A percentile compares a stretch with the other conserved stretches of the same genome.
These are phyloP conservation scores for Diddensiella transvaalensis DNA, from an alignment of 805 yeast genomes.

Conservation along the genomic window DNA sequence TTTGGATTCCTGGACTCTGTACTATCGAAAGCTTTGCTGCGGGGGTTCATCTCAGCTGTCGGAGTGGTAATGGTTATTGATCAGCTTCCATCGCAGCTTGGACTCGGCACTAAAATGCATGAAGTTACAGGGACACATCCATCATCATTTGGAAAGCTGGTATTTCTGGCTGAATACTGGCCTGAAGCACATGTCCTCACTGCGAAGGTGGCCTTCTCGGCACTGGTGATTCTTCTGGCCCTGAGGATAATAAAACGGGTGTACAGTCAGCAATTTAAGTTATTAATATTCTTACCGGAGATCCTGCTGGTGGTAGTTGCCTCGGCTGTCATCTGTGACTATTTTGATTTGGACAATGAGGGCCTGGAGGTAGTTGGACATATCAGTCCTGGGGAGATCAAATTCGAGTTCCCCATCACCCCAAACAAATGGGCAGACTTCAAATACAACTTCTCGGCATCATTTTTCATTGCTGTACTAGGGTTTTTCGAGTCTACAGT, in stretches of 20 bases:
- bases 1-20: conserved; percentile 84
- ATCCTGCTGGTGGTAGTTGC: conserved; percentile 69
- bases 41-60: conserved; percentile 84
- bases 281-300: conserved; percentile 73
- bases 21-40: conserved; percentile 66
- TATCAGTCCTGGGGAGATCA: conserved; percentile 49
- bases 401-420: conserved; percentile 58
- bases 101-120: conserved; percentile 47
- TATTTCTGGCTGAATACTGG: conserved; percentile 51
- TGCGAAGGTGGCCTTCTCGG: conserved; percentile 51
- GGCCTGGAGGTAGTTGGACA: conserved; percentile 72
- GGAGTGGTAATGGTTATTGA: conserved; percentile 81
- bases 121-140: conserved; percentile 44
- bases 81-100: conserved; percentile 68
- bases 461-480: conserved; percentile 73
- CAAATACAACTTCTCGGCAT: conserved; percentile 56
- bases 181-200: conserved; percentile 54
- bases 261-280: conserved; percentile 32
- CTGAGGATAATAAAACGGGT: conserved; percentile 43
- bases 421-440: conserved; percentile 44
- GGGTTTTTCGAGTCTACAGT: conserved; percentile 94
- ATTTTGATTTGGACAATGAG: conserved; percentile 30
- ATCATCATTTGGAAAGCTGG: conserved; percentile 67
- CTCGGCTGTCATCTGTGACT: conserved; percentile 51
- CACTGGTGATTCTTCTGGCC: conserved; percentile 45